Percentiles rank a stretch among this genome's conserved stretches.
These are phyloP conservation scores for Haberlea rhodopensis DNA, from an alignment of 257 asterid species.

Conservation along the genomic window DNA sequence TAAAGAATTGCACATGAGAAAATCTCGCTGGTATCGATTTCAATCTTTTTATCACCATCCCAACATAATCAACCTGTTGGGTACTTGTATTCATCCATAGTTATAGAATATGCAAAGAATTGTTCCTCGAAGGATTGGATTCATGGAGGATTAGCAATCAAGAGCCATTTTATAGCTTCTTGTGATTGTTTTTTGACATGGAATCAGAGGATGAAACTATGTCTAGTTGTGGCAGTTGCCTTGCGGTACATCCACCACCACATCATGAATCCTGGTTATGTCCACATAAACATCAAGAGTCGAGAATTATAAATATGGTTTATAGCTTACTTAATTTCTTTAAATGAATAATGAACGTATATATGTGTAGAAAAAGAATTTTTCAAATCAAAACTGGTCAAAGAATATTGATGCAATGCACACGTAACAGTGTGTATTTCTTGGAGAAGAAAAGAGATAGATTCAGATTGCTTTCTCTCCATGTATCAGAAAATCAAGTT, in stretches of 20 bases:
- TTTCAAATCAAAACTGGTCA: too few relatives aligned
- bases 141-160: slow-evolving; percentile 82
- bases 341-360: too few relatives aligned
- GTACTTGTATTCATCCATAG: slow-evolving; percentile 57
- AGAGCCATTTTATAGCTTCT: slow-evolving; percentile 80
- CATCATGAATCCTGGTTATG: slow-evolving; percentile 57
- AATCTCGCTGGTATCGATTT: slow-evolving; percentile 40
- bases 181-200: slow-evolving; percentile 77
- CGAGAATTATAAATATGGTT: too few relatives aligned
- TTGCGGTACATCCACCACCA: slow-evolving; percentile 91
- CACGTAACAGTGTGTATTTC: too few relatives aligned
- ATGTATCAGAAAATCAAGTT: too few relatives aligned
- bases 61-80: slow-evolving; percentile 51
- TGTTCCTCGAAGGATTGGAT: slow-evolving; percentile 88
- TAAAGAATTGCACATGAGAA: slow-evolving; percentile 41
- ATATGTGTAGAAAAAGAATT: too few relatives aligned
- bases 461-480: too few relatives aligned
- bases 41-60: slow-evolving; percentile 54
- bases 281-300: slow-evolving; percentile 58
- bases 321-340: too few relatives aligned
- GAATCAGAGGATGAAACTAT: slow-evolving; percentile 66
- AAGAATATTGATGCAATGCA: too few relatives aligned
- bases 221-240: slow-evolving; percentile 65
- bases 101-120: slow-evolving; percentile 65
- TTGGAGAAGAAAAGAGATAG: too few relatives aligned